Conservation (phyloP, 441 rosid species). For the Mallotus repandus region DNA sequence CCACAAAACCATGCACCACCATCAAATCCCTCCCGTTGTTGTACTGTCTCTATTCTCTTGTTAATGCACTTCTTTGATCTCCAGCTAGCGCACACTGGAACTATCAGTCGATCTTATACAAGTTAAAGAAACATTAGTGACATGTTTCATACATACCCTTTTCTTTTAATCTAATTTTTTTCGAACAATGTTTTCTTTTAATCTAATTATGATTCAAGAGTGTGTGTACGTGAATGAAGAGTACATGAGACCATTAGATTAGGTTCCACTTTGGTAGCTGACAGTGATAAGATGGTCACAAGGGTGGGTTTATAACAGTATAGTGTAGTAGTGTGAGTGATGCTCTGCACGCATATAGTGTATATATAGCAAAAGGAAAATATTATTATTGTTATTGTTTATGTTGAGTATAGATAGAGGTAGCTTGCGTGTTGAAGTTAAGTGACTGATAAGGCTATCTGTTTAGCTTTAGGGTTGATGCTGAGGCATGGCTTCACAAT, state of each 20-base stretch:
- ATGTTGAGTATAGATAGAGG: no score
- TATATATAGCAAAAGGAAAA: neutral
- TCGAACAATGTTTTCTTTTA: no score
- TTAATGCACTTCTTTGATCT: neutral
- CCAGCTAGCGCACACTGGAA: no score
- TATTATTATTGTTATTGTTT: no score
- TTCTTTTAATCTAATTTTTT: no score
- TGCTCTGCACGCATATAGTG: neutral
- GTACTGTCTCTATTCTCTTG: neutral
- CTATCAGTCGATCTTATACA: no score
- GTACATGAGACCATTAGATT: no score
- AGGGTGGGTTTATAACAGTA: neutral
- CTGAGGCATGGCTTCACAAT: neutral
- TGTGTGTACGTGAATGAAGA: no score
- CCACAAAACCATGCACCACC: slow-evolving; percentile 30
- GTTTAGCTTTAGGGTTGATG: slow-evolving; percentile 9
- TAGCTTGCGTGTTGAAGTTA: slow-evolving; percentile 21
- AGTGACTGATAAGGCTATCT: neutral
- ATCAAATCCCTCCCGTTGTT: slow-evolving; percentile 17
- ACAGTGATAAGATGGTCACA: slow-evolving; percentile 22
- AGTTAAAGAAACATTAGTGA: no score
- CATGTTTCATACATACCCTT: no score
- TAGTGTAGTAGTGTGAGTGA: neutral
- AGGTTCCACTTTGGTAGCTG: slow-evolving; percentile 18
- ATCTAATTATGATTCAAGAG: no score